Conservation (phyloP, 208 protist genomes). For the Trypanosoma cruzi region DNA sequence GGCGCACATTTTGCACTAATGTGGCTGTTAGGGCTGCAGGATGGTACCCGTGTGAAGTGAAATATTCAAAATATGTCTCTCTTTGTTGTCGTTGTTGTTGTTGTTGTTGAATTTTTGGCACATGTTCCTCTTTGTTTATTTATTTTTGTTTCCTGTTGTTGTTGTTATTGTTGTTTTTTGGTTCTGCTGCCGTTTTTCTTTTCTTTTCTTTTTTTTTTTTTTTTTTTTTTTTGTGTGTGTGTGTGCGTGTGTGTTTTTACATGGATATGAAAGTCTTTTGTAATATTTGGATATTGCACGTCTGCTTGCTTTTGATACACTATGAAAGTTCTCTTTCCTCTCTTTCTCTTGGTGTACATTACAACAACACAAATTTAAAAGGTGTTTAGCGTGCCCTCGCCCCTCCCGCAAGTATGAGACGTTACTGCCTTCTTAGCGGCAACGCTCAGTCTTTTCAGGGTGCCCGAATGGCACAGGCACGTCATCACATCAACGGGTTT, state of each 20-base stretch:
- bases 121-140: constrained; percentile 2
- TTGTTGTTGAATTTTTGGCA: constrained; percentile 6
- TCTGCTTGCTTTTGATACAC: too few relatives aligned
- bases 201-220: constrained; percentile 6
- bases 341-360: too few relatives aligned
- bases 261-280: too few relatives aligned
- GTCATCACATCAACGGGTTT: constrained; percentile 61
- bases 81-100: constrained; percentile 11
- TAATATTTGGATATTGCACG: too few relatives aligned
- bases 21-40: constrained; percentile 34
- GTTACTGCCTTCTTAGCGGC: constrained; percentile 26
- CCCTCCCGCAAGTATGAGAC: constrained; percentile 17
- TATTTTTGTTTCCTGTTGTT: constrained; percentile 14
- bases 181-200: constrained; percentile 12
- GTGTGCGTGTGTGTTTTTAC: neutral
- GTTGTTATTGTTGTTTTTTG: neutral
- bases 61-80: neutral
- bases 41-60: constrained; percentile 6
- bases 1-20: constrained; percentile 62
- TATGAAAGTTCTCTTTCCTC: too few relatives aligned
- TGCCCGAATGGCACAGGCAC: constrained; percentile 26
- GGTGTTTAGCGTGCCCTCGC: neutral
- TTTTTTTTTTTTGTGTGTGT: constrained; percentile 1
- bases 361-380: constrained; percentile 17
- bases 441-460: neutral